phyloP scores from a whole-genome alignment of 2,329 filamentous ascomycete genomes.

The Colletotrichum sp. region DNA sequence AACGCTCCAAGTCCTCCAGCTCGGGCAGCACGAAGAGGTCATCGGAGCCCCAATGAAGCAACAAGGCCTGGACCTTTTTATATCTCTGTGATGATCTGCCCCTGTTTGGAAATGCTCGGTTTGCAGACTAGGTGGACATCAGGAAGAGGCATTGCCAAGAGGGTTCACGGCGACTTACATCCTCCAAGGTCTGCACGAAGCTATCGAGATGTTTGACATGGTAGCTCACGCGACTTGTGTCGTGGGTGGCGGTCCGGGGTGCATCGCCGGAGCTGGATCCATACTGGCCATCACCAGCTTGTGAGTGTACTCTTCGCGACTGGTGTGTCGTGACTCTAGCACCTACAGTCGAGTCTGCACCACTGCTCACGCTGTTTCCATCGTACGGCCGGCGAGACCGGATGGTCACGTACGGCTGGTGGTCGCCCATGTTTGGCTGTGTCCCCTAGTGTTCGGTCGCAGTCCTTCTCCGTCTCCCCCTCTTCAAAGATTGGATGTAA shows the following conservation, averaged over 20 bases:
- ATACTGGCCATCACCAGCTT: constrained; percentile 38
- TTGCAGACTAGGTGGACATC: constrained; percentile 47
- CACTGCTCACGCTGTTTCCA: constrained; percentile 49
- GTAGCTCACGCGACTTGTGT: constrained; percentile 62
- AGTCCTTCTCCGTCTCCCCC: background rate
- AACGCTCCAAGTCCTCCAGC: constrained; percentile 60
- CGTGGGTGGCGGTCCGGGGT: constrained; percentile 55
- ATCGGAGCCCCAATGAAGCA: constrained; percentile 63
- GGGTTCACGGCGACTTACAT: constrained; percentile 42
- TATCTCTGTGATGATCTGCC: constrained; percentile 59
- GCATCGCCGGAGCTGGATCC: constrained; percentile 45
- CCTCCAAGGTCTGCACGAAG: constrained; percentile 60
- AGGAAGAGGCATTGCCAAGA: background rate
- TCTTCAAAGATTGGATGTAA: background rate
- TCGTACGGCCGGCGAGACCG: constrained; percentile 53
- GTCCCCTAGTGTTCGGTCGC: background rate
- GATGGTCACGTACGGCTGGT: constrained; percentile 58
- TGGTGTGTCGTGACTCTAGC: constrained; percentile 2
- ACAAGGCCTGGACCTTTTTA: constrained; percentile 57
- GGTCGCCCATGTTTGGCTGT: constrained; percentile 15
- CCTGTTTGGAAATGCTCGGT: constrained; percentile 61
- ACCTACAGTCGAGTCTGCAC: constrained; percentile 55
- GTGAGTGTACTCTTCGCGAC: constrained; percentile 18
- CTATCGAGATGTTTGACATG: constrained; percentile 61
- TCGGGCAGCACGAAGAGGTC: constrained; percentile 64